A percentile compares a stretch with the other conserved stretches of the same genome.
Conservation (phyloP, 2,329 filamentous ascomycete genomes). For the Neurospora sp. region DNA sequence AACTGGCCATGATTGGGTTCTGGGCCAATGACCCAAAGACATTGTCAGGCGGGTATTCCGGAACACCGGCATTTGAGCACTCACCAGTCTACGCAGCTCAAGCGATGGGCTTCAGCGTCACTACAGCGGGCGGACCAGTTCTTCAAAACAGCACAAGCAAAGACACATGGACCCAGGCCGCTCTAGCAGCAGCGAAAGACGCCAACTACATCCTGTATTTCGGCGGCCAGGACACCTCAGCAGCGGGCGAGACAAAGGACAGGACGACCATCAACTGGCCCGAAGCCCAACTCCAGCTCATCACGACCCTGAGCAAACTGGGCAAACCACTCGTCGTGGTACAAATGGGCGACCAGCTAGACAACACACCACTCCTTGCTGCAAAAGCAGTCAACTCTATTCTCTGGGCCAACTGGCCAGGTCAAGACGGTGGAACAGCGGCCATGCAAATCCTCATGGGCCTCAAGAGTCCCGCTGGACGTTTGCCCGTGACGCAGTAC, state of each 20-base stretch:
- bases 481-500: slow-evolving; percentile 46
- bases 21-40: slow-evolving; percentile 48
- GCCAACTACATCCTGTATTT: slow-evolving; percentile 44
- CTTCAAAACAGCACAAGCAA: slow-evolving; percentile 16
- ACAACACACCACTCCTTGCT: slow-evolving; percentile 36
- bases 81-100: slow-evolving; percentile 42
- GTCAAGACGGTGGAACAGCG: slow-evolving; percentile 47
- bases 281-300: slow-evolving; percentile 38
- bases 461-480: slow-evolving; percentile 37
- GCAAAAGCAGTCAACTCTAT: slow-evolving; percentile 39
- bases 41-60: slow-evolving; percentile 49
- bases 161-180: slow-evolving; percentile 25
- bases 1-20: slow-evolving; percentile 43
- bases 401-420: slow-evolving; percentile 49
- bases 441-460: slow-evolving; percentile 44
- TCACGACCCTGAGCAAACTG: slow-evolving; percentile 32
- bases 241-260: slow-evolving; percentile 43
- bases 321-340: slow-evolving; percentile 39
- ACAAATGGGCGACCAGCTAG: slow-evolving; percentile 41
- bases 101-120: slow-evolving; percentile 32
- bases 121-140: slow-evolving; percentile 28
- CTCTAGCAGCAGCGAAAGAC: slow-evolving; percentile 29
- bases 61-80: slow-evolving; percentile 43
- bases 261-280: slow-evolving; percentile 42
- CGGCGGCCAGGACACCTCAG: slow-evolving; percentile 42